A percentile compares a stretch with the other conserved stretches of the same genome.
Conservation (phyloP, 805 yeast species). For the Candida corydali region DNA sequence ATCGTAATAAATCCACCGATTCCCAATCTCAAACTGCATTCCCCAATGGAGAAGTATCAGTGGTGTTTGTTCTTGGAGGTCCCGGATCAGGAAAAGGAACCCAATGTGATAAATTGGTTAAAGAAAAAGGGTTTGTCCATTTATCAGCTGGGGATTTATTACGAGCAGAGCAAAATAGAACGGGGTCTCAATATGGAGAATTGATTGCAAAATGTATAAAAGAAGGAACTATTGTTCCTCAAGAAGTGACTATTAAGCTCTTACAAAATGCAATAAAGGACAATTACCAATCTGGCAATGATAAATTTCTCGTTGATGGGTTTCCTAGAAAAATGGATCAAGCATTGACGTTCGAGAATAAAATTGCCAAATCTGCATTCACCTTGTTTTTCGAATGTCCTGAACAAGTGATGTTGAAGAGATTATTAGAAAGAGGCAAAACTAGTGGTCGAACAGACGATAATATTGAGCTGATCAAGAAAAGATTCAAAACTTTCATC, state of each 20-base stretch:
- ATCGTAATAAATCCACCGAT: conserved; percentile 33
- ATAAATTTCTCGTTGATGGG: conserved; percentile 83
- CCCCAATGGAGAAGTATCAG: conserved; percentile 63
- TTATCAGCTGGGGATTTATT: conserved; percentile 94
- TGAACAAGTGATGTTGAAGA: conserved; percentile 73
- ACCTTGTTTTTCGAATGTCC: conserved; percentile 80
- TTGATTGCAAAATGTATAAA: conserved; percentile 78
- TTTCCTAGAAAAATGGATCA: conserved; percentile 99
- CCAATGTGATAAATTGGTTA: conserved; percentile 83
- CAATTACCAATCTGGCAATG: conserved; percentile 43
- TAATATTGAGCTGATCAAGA: conserved; percentile 83
- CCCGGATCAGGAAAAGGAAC: conserved; percentile 99
- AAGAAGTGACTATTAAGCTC: conserved; percentile 80
- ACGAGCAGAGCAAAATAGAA: conserved; percentile 84
- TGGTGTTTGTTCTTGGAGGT: conserved; percentile 90
- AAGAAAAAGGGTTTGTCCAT: conserved; percentile 78
- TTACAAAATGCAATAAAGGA: conserved; percentile 74
- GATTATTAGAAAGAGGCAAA: conserved; percentile 87
- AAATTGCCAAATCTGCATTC: conserved; percentile 64
- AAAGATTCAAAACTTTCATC: conserved; percentile 80
- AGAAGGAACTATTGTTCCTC: conserved; percentile 92
- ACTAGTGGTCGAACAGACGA: conserved; percentile 94
- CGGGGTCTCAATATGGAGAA: conserved; percentile 80
- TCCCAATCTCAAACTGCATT: conserved; percentile 24
- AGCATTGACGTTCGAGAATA: conserved; percentile 85